Evolutionary conservation across 768 basidiomycete genomes (phyloP).

Genomic region (Amanita molliuscula): DNA sequence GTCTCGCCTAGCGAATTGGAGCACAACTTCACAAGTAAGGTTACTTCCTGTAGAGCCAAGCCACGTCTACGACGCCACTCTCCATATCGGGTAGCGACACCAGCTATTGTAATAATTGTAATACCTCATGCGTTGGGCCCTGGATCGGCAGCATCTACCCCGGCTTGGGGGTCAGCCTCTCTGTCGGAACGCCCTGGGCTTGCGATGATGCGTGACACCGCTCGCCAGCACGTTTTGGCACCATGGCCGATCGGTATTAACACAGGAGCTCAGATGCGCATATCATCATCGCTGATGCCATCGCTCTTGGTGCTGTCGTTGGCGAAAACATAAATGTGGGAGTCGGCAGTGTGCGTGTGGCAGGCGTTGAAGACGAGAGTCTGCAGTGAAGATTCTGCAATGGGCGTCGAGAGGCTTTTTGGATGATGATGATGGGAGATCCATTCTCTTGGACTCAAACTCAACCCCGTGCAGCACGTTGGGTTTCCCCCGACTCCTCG

Average conservation of each 20-base stretch:
- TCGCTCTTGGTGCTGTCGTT: neutral
- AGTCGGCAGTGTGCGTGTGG: slow-evolving; percentile 21
- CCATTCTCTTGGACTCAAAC: slow-evolving; percentile 19
- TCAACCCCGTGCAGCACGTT: slow-evolving; percentile 41
- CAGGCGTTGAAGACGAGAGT: slow-evolving; percentile 62
- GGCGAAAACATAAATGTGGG: slow-evolving; percentile 4
- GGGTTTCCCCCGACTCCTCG: neutral
- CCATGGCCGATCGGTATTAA: slow-evolving; percentile 16
- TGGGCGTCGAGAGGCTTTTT: slow-evolving; percentile 39
- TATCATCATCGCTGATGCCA: slow-evolving; percentile 24
- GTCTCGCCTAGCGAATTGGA: neutral
- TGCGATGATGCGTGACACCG: slow-evolving; percentile 1
- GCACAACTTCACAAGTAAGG: neutral
- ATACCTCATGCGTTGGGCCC: neutral
- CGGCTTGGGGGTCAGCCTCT: slow-evolving; percentile 20
- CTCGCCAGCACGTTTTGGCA: slow-evolving; percentile 9
- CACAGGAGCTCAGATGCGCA: slow-evolving; percentile 21
- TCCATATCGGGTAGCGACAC: slow-evolving; percentile 13
- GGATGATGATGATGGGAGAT: neutral
- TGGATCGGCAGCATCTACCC: slow-evolving; percentile 5
- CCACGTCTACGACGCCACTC: neutral
- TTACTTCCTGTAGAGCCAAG: neutral
- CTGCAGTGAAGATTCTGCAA: slow-evolving; percentile 76
- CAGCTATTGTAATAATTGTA: neutral
- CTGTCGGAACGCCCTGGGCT: slow-evolving; percentile 20